Evolutionary conservation across 1,284 basidiomycete genomes (phyloP).

Genomic region (Rhodotorula mucilaginosa): DNA sequence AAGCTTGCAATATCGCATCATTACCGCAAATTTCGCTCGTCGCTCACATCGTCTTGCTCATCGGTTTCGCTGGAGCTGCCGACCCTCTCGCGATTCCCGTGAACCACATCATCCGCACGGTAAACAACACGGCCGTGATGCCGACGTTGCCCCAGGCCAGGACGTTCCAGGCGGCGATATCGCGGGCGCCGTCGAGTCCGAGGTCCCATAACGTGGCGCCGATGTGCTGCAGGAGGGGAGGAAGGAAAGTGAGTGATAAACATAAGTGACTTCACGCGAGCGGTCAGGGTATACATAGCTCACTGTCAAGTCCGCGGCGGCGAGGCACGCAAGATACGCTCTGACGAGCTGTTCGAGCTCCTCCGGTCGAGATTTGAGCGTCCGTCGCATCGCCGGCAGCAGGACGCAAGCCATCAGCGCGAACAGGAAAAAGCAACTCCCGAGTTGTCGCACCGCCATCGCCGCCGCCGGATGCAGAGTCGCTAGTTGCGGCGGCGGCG

Average conservation of each 20-base stretch:
- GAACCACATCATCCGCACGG: slow-evolving; percentile 42
- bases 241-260: too few relatives aligned
- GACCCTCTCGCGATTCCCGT: neutral
- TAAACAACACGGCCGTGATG: slow-evolving; percentile 47
- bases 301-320: slow-evolving; percentile 48
- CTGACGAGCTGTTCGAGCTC: slow-evolving; percentile 45
- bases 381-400: slow-evolving; percentile 45
- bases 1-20: too few relatives aligned
- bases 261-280: too few relatives aligned
- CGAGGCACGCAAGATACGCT: slow-evolving; percentile 48
- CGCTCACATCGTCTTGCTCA: neutral
- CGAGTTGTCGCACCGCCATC: slow-evolving; percentile 48
- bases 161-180: slow-evolving; percentile 46
- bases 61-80: neutral
- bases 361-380: slow-evolving; percentile 36
- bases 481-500: slow-evolving; percentile 35
- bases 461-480: slow-evolving; percentile 46
- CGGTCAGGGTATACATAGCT: neutral
- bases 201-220: slow-evolving; percentile 30
- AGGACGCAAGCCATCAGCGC: slow-evolving; percentile 49
- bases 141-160: slow-evolving; percentile 50
- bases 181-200: slow-evolving; percentile 4
- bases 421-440: slow-evolving; percentile 51
- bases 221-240: slow-evolving; percentile 20
- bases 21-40: too few relatives aligned